phyloP scores from a whole-genome alignment of 805 yeast species.

The Candida rishiriensis region DNA sequence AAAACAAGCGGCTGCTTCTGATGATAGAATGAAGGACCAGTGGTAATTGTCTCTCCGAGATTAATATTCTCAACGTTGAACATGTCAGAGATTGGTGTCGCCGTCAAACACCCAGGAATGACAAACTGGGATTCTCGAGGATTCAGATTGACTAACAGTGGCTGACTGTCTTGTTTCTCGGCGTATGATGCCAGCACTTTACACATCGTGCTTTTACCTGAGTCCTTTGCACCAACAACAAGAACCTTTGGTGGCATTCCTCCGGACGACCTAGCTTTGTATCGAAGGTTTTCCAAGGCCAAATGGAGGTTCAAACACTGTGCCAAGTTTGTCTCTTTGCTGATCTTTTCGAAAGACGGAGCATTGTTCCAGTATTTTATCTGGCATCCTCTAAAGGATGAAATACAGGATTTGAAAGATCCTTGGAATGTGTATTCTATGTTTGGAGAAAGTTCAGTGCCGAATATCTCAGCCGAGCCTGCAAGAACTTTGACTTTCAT shows the following conservation, averaged over 20 bases:
- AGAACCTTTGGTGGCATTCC: slow-evolving; percentile 48
- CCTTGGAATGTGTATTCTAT: slow-evolving; percentile 55
- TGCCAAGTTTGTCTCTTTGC: slow-evolving; percentile 67
- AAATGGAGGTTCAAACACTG: slow-evolving; percentile 67
- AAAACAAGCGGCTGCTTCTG: slow-evolving; percentile 89
- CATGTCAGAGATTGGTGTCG: slow-evolving; percentile 76
- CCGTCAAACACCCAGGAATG: slow-evolving; percentile 80
- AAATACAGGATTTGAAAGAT: slow-evolving; percentile 47
- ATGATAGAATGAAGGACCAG: slow-evolving; percentile 72
- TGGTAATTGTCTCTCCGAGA: slow-evolving; percentile 75
- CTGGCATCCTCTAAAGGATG: slow-evolving; percentile 62
- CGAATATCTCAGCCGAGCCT: slow-evolving; percentile 88
- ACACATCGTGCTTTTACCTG: slow-evolving; percentile 77
- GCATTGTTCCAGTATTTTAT: slow-evolving; percentile 46
- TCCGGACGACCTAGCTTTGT: slow-evolving; percentile 13
- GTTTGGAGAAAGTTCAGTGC: slow-evolving; percentile 83
- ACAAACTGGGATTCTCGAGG: slow-evolving; percentile 50
- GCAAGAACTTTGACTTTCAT: slow-evolving; percentile 46
- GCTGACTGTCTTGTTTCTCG: slow-evolving; percentile 58
- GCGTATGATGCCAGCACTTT: slow-evolving; percentile 75
- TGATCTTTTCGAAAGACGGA: slow-evolving; percentile 52
- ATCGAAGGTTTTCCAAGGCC: slow-evolving; percentile 57
- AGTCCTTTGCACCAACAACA: slow-evolving; percentile 63
- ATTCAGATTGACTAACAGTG: slow-evolving; percentile 74
- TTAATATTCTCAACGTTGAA: slow-evolving; percentile 66